phyloP scores from a whole-genome alignment of 2,329 filamentous ascomycete genomes.

The Ophiosphaerella herpotricha region DNA sequence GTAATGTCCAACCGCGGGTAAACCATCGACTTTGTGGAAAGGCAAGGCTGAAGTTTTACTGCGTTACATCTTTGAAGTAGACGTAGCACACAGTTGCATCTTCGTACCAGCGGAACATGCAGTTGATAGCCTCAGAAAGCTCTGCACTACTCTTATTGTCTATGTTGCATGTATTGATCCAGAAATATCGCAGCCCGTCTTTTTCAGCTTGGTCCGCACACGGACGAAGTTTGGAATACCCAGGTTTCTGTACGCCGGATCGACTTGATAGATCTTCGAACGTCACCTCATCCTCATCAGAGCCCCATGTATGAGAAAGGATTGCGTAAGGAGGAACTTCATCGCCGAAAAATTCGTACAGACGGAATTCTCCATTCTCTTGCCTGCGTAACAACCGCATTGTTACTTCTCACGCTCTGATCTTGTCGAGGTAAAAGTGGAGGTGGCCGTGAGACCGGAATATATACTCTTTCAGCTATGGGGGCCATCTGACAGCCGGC shows the following conservation, averaged over 20 bases:
- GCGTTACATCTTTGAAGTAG: slow-evolving; percentile 6
- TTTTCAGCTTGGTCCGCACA: slow-evolving; percentile 5
- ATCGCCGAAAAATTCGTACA: neutral
- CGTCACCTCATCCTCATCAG: neutral
- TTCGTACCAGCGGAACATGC: slow-evolving; percentile 3
- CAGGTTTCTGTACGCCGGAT: neutral
- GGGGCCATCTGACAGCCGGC: too few species aligned
- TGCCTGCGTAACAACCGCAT: slow-evolving; percentile 6
- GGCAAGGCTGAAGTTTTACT: neutral
- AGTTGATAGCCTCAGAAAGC: slow-evolving; percentile 1
- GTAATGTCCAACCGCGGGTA: slow-evolving; percentile 5
- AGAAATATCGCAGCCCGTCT: slow-evolving; percentile 4
- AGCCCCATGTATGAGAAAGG: slow-evolving; percentile 3
- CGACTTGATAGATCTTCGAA: slow-evolving; percentile 1
- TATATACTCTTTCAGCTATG: too few species aligned
- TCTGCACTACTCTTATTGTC: slow-evolving; percentile 3
- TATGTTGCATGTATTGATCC: slow-evolving; percentile 4
- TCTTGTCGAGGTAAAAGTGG: too few species aligned
- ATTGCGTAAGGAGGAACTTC: slow-evolving; percentile 3
- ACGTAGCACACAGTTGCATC: slow-evolving; percentile 6
- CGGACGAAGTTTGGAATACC: slow-evolving; percentile 2
- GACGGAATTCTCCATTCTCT: neutral
- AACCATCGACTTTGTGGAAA: slow-evolving; percentile 14
- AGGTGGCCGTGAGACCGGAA: too few species aligned
- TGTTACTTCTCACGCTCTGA: neutral